Evolutionary conservation across 345 rosid species (phyloP), one percentile per base, ranked within the genome.

Genomic region (Sonneratia caseolaris): DNA sequence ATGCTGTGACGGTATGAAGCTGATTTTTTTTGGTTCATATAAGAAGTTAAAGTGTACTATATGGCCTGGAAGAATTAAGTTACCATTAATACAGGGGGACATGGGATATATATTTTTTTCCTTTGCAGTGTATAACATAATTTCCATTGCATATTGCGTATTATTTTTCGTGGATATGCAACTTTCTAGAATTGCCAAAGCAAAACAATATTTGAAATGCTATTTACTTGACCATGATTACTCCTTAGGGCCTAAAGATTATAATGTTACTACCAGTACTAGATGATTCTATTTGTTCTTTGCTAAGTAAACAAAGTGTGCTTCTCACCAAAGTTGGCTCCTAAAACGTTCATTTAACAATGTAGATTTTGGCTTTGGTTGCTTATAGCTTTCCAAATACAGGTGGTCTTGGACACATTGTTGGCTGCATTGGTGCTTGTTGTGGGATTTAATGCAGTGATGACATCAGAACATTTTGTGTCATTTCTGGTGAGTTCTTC

Each of bases 381-480:
- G 70, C 37, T 70, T 62, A 36, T 66, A 61, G 76, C 32, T 37
- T 48, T 42, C 68, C 45, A 66, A 64, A 74, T 83, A 84, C 90
- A 92, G 99, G 97, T 92, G 81, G 91, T 95, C 62, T 71, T 95
- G 72, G 99, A 98, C 74, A 95, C 99, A 22, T 67, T 95, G 78
- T 80, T 95, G 76, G 99, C 98, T 61, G 89, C 98, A 47, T 82
- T 95, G 90, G 99, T 95, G 75, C 99, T 98, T 78, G 99, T 92
- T 59, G 99, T 95, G 85, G 99, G 99, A 71, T 95, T 95, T 78
- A 92, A 95, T 86, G 99, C 98, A 21, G 86, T 95, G 74, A 80
- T 95, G 98, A 95, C 98, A 24, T 95, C 99, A 37, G 99, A 95
- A 77, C 99, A 95, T 86, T 95, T 95, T 86, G 98, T 94, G 74